Percentiles rank a stretch among this genome's conserved stretches.
Conservation (phyloP, 2,329 filamentous ascomycete genomes). For the Chaetomium sp. region DNA sequence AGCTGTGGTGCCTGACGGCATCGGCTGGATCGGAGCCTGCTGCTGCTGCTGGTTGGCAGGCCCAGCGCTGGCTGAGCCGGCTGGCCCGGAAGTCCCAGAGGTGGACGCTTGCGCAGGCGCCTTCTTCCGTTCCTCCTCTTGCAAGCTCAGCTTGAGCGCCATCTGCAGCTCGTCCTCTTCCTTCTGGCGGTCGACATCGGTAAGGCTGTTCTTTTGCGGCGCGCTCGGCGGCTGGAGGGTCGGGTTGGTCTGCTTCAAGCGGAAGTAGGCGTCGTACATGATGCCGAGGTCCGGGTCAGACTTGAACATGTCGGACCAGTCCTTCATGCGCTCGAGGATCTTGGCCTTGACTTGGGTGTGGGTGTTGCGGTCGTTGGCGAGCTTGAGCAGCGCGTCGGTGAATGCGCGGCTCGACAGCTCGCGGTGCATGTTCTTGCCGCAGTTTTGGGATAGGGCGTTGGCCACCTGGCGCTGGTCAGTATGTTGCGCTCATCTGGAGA, state of each 20-base stretch:
- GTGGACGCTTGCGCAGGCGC: slow-evolving; percentile 32
- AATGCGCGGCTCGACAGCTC: slow-evolving; percentile 88
- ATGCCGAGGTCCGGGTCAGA: slow-evolving; percentile 87
- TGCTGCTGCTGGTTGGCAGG: slow-evolving; percentile 31
- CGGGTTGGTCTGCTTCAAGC: slow-evolving; percentile 77
- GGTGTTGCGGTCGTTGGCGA: slow-evolving; percentile 91
- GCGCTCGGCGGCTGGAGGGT: slow-evolving; percentile 87
- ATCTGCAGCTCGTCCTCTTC: slow-evolving; percentile 97
- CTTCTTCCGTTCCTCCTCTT: slow-evolving; percentile 69
- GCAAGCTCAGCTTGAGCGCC: slow-evolving; percentile 84
- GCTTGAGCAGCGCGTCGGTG: slow-evolving; percentile 83
- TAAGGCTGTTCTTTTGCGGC: slow-evolving; percentile 86
- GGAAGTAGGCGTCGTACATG: slow-evolving; percentile 92
- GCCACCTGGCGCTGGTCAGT: slow-evolving; percentile 52
- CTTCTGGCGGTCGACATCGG: slow-evolving; percentile 81
- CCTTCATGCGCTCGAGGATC: slow-evolving; percentile 92
- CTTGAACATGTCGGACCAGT: slow-evolving; percentile 93
- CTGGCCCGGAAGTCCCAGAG: slow-evolving; percentile 33
- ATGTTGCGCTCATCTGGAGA: no score
- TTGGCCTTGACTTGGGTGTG: slow-evolving; percentile 95
- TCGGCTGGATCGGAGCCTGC: slow-evolving; percentile 46
- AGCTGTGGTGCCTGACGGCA: slow-evolving; percentile 80
- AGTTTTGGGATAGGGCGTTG: slow-evolving; percentile 89
- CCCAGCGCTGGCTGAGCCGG: slow-evolving; percentile 31
- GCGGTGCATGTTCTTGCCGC: slow-evolving; percentile 77